A percentile compares a stretch with the other conserved stretches of the same genome.
Evolutionary conservation across 768 basidiomycete species (phyloP).

Genomic region (Lactifluus volemus): DNA sequence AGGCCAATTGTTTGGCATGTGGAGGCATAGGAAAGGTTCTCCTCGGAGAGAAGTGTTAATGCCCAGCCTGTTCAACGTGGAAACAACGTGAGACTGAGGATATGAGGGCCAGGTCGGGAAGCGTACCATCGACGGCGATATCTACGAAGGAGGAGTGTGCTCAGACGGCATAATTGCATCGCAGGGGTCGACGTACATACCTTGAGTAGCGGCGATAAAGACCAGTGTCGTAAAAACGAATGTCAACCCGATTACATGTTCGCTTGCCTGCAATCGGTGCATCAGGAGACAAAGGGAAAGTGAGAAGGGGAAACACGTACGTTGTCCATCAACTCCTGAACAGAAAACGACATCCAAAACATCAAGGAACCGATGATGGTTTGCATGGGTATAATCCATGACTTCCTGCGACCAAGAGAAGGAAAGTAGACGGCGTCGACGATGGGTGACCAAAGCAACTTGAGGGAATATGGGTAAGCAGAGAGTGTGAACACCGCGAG

Average conservation of each 20-base stretch:
- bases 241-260: conserved; percentile 73
- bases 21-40: conserved; percentile 92
- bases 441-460: conserved; percentile 94
- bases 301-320: conserved; percentile 35
- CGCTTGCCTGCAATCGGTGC: conserved; percentile 51
- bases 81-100: conserved; percentile 26
- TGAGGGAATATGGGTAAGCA: conserved; percentile 93
- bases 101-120: conserved; percentile 24
- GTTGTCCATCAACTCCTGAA: conserved; percentile 68
- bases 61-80: conserved; percentile 50
- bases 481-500: conserved; percentile 89
- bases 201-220: conserved; percentile 95
- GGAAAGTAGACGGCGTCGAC: conserved; percentile 85
- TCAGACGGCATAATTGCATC: conserved; percentile 10
- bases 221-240: conserved; percentile 83
- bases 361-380: conserved; percentile 77
- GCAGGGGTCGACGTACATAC: conserved; percentile 31
- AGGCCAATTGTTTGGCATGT: conserved; percentile 98
- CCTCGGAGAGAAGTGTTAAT: conserved; percentile 78
- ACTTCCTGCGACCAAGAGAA: conserved; percentile 87
- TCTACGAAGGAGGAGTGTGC: conserved; percentile 39
- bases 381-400: conserved; percentile 99
- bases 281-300: conserved; percentile 3
- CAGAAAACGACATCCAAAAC: conserved; percentile 67
- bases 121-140: conserved; percentile 92